Percentiles rank a stretch among this genome's conserved stretches.
phyloP scores from a whole-genome alignment of 495 filamentous ascomycete genomes.

The Lophiotrema nucula region DNA sequence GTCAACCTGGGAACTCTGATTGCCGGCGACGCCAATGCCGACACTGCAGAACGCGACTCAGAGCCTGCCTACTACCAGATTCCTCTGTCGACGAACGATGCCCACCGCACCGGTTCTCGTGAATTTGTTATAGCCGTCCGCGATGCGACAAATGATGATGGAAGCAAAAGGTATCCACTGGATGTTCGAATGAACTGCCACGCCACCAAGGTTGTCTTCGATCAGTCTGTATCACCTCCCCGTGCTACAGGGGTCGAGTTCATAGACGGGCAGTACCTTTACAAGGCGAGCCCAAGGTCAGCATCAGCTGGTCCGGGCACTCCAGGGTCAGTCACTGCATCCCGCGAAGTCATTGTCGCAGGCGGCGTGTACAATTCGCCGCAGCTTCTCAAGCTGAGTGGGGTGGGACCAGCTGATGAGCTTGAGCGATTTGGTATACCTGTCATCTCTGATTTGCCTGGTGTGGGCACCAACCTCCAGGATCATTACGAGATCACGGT shows the following conservation, averaged over 20 bases:
- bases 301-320: conserved; percentile 39
- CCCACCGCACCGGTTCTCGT: conserved; percentile 8
- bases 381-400: conserved; percentile 61
- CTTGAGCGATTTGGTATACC: conserved; percentile 50
- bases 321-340: conserved; percentile 48
- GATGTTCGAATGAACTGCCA: conserved; percentile 57
- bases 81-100: conserved; percentile 7
- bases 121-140: conserved; percentile 9
- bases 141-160: no score
- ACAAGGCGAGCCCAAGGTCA: conserved; percentile 53
- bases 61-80: conserved; percentile 2
- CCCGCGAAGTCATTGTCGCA: conserved; percentile 62
- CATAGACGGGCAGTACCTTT: conserved; percentile 57
- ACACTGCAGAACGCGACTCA: not conserved
- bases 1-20: not conserved
- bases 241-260: conserved; percentile 61
- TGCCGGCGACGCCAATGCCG: conserved; percentile 9
- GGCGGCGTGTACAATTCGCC: conserved; percentile 62
- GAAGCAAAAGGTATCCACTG: conserved; percentile 47
- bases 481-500: conserved; percentile 60
- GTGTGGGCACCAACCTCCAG: conserved; percentile 65
- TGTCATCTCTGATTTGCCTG: conserved; percentile 53
- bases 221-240: conserved; percentile 44
- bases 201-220: conserved; percentile 59
- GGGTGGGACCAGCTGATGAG: conserved; percentile 54